Conservation (phyloP, 768 basidiomycete genomes). For the Phlebiopsis flavidoalba region DNA sequence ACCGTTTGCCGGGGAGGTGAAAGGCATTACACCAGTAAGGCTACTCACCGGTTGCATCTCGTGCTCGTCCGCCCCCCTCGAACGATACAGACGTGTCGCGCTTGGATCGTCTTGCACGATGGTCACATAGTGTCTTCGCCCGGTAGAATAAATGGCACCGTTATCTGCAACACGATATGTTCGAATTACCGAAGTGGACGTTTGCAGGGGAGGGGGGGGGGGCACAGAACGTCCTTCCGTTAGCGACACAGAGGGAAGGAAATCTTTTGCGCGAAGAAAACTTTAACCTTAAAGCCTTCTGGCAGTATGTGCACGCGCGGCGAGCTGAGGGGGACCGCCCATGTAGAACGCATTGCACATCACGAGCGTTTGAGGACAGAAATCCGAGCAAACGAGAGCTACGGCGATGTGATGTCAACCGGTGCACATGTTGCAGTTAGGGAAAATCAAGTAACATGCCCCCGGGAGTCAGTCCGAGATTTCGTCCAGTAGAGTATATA, state of each 20-base stretch:
- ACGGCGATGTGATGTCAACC: constrained; percentile 1
- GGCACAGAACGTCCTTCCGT: not conserved
- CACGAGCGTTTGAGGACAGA: not conserved
- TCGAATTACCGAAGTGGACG: not conserved
- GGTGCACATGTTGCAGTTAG: not conserved
- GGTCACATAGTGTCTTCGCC: constrained; percentile 71
- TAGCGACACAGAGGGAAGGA: not conserved
- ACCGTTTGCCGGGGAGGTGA: constrained; percentile 6
- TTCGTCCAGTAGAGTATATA: too few species aligned
- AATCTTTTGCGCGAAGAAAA: not conserved
- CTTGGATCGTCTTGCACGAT: constrained; percentile 69
- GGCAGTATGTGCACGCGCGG: constrained; percentile 82
- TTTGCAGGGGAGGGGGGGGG: too few species aligned
- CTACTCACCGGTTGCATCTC: constrained; percentile 74
- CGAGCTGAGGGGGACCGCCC: constrained; percentile 41
- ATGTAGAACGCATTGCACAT: not conserved
- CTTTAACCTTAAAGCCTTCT: constrained; percentile 77
- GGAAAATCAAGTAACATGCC: constrained; percentile 2
- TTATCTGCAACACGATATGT: constrained; percentile 51
- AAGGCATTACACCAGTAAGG: constrained; percentile 5
- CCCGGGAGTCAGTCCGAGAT: not conserved
- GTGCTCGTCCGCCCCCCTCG: constrained; percentile 76
- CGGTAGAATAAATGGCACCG: constrained; percentile 76
- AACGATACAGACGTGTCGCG: constrained; percentile 77
- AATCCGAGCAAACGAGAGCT: not conserved